These are phyloP conservation scores for Candida tammaniensis DNA, from an alignment of 805 yeast genomes.

Conservation along the genomic window DNA sequence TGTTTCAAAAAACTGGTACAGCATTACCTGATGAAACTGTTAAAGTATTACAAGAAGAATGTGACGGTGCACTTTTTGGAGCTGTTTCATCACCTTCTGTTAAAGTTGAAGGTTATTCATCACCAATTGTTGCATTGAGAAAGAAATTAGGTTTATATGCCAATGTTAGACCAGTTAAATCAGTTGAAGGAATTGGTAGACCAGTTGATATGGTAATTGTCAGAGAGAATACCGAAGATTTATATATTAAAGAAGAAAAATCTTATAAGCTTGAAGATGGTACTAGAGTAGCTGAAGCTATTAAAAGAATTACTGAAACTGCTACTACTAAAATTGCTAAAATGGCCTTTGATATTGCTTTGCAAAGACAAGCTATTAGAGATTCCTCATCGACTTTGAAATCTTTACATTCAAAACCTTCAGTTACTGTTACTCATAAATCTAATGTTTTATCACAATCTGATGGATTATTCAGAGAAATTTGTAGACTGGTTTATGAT, in stretches of 20 bases:
- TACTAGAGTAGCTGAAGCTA: conserved; percentile 92
- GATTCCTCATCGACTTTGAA: conserved; percentile 35
- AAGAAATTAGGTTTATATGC: conserved; percentile 94
- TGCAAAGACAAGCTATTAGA: conserved; percentile 82
- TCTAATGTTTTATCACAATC: conserved; percentile 89
- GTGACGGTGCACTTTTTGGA: conserved; percentile 98
- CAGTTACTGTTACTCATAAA: conserved; percentile 92
- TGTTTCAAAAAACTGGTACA: conserved; percentile 89
- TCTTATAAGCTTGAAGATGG: conserved; percentile 75
- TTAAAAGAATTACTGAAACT: conserved; percentile 87
- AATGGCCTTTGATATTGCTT: conserved; percentile 89
- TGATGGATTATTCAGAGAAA: conserved; percentile 96
- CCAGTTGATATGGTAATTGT: conserved; percentile 97
- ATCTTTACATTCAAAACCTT: conserved; percentile 46
- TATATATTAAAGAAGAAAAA: conserved; percentile 91
- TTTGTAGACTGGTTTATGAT: conserved; percentile 60
- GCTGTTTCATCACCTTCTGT: conserved; percentile 95
- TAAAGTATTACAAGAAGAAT: conserved; percentile 65
- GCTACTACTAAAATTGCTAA: conserved; percentile 86
- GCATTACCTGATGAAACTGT: conserved; percentile 95
- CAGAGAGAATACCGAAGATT: conserved; percentile 97
- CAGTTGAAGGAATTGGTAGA: conserved; percentile 80
- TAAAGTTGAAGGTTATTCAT: conserved; percentile 94
- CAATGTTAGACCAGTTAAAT: conserved; percentile 96
- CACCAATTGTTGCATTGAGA: conserved; percentile 98